A percentile compares a stretch with the other conserved stretches of the same genome.
Evolutionary conservation across 495 filamentous ascomycete genomes (phyloP).

Genomic region (Glonium stellatum): DNA sequence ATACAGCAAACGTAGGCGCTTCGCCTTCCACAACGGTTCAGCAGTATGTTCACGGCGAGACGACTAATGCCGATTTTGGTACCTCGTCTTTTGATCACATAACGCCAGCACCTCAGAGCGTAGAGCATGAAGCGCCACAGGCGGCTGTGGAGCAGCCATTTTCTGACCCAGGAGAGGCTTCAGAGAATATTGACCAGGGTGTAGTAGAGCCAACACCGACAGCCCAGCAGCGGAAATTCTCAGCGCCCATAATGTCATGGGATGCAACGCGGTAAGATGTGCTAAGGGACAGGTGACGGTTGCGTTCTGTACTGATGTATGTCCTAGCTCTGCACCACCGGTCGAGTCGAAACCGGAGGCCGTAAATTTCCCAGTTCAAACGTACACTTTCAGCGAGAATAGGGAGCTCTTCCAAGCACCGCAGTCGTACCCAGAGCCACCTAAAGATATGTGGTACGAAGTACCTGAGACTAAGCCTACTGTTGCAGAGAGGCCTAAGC

Average conservation of each 20-base stretch:
- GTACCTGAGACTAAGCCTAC: slow-evolving; percentile 55
- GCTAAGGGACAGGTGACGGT: background rate
- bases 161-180: slow-evolving; percentile 33
- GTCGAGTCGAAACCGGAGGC: slow-evolving; percentile 69
- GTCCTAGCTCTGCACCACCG: slow-evolving; percentile 67
- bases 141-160: slow-evolving; percentile 35
- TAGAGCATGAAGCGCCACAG: slow-evolving; percentile 17
- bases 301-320: slow-evolving; percentile 38
- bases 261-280: slow-evolving; percentile 54
- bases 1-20: background rate
- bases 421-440: slow-evolving; percentile 68
- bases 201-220: slow-evolving; percentile 38
- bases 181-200: slow-evolving; percentile 37
- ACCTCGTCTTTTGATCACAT: slow-evolving; percentile 22
- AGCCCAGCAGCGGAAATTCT: slow-evolving; percentile 40
- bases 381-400: slow-evolving; percentile 71
- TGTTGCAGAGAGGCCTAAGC: slow-evolving; percentile 48
- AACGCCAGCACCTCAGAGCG: slow-evolving; percentile 7
- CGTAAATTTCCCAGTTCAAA: slow-evolving; percentile 59
- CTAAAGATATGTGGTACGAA: slow-evolving; percentile 77
- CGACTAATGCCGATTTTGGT: slow-evolving; percentile 26
- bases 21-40: slow-evolving; percentile 31
- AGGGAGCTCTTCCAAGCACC: slow-evolving; percentile 66
- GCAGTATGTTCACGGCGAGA: slow-evolving; percentile 37
- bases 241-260: slow-evolving; percentile 55